Evolutionary conservation across 495 filamentous ascomycete genomes (phyloP), one percentile per base, ranked within the genome.

Genomic region (Jackrogersella multiformis): DNA sequence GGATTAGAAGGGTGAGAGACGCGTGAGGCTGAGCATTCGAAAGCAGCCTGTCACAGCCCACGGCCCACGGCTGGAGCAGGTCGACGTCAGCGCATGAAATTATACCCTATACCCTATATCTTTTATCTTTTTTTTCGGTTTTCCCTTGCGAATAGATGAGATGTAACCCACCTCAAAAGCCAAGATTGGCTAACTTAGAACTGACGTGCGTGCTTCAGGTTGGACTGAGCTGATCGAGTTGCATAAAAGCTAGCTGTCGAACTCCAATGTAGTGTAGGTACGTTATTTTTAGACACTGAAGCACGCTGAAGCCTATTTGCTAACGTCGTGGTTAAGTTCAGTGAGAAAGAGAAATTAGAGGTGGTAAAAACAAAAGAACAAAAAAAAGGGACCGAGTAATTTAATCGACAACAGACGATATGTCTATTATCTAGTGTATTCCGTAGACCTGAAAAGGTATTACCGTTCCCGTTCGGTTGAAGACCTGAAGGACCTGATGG

Each of bases 71-170:
- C 69, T 74, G 62, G 66, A 68, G 46, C 61, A 70, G 56, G 64
- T 67, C 77, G 73, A 81, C 76, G 77, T 79, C 79, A 81, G 78
- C 74, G 77, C 78, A 77, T 77, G 65, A 77, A 75, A 44, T 69
- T 59, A 53, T 60, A 59, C 52, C 63, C 56, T 61, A 48, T 57
- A 35, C 21, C 28, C 2, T 30, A 21, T 61, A 42, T 71, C 34
- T 45, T 26, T 26, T 26, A 7, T 30, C 26, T 30, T 30, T 30
- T 30, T 30, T 30, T 7, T 7, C 26, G 3, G 4, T 26, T 13
- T 42, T 1, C 8, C 16, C 56, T 51, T 53, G 60, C 48, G 41
- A 41, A 41, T 46, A 52, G 53, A 57, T 56, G 69, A 64, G 52
- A 69, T 70, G 67, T 64, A 70, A 73, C 70, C 62, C 68, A 71